Base-by-base conservation (phyloP, 768 basidiomycete species). In the Exidia glandulosa region DNA sequence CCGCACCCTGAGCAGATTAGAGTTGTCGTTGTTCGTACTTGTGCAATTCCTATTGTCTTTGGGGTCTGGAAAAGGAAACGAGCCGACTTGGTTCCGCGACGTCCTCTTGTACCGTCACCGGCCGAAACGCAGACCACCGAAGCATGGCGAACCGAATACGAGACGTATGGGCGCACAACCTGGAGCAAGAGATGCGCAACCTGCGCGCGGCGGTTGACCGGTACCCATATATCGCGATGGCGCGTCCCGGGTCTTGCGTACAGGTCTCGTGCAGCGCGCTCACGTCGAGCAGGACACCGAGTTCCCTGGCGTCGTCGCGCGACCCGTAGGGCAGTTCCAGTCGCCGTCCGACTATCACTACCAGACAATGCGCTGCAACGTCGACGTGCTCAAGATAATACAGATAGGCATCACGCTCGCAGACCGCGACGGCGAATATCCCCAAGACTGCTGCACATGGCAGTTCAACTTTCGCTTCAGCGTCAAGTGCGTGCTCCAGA, bases 321-420 rank as follows among this genome's bases (percentile, higher is more conserved):
- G 96, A 23, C 96, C 96, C 2, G 95, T 99, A 67, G 96, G 96
- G 4, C 79, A 85, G 33, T 98, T 97, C 79, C 93, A 92, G 72
- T 94, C 94, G 0, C 92, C 93, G 12, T 93, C 93, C 25, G 96
- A 99, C 74, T 98, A 97, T 69, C 95, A 98, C 74, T 99, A 97
- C 73, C 96, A 99, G 73, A 99, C 96, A 2, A 95, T 99, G 89
- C 87, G 96, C 62, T 96, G 94, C 76, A 99, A 99, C 73, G 96
- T 98, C 67, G 96, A 99, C 79, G 78, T 98, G 56, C 81, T 99
- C 65, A 93, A 92, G 76, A 90, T 98, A 74, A 97, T 99, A 57
- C 96, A 99, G 75, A 85, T 98, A 62, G 96, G 96, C 4, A 81
- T 99, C 64, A 96, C 96, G 5, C 77, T 99, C 31, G 87, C 90